Evolutionary conservation across 345 rosid species (phyloP), one percentile per base, ranked within the genome.

Genomic region (Eucalyptus marginata): DNA sequence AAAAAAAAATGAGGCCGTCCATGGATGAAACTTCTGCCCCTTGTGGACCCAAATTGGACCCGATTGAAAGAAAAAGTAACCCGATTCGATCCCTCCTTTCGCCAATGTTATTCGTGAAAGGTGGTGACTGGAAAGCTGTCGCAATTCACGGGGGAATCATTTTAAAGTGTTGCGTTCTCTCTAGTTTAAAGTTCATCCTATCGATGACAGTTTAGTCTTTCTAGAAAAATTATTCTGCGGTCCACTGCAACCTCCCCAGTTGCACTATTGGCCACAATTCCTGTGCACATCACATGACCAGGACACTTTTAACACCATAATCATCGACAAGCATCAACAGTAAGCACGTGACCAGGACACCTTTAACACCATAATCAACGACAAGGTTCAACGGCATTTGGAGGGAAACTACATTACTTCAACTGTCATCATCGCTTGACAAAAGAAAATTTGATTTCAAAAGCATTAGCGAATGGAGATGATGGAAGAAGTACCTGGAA

Each of bases 401-500:
- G 25, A 71, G 81, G 10, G 81, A 10, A 71, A 71, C 81, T 33
- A 3, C 81, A 33, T 71, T 9, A 33, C 44, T 71, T 71, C 43
- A 4, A 62, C 16, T 62, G 36, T 29, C 71, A 29, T 29, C 79
- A 16, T 66, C 40, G 79, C 24, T 68, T 68, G 24, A 33, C 43
- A 8, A 15, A 31, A 68, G 24, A 68, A 66, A 36, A 8, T 31
- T 68, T 31, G 22, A 31, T 68, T 31, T 68, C 44, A 71, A 11
- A 71, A 71, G 49, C 36, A 51, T 17, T 7, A 13, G 46, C 18
- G 51, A 9, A 59, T 31, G 15, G 86, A 49, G 51, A 49, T 9
- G 11, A 15, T 24, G 5, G 43, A 49, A n/a, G 25, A 27, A 4
- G 31, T 49, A 88, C 91, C 88, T 13, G 99, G 98, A 46, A 87